Conservation (phyloP, 2,329 filamentous ascomycete species). For the Cephalotrichum gorgonifer region DNA sequence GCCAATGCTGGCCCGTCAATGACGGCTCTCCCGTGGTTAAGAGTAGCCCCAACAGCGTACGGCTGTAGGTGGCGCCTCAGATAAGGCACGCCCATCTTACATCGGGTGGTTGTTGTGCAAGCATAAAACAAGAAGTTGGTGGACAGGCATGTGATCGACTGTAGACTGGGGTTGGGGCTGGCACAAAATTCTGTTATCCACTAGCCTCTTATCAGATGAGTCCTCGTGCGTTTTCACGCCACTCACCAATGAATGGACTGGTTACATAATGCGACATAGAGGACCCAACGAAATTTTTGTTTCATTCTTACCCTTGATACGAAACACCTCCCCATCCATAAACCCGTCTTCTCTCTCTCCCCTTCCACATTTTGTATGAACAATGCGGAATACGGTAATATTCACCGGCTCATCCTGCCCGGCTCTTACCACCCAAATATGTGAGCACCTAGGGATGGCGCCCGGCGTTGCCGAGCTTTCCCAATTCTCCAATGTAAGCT, state of each 20-base stretch:
- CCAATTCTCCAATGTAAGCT: constrained; percentile 61
- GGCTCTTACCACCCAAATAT: constrained; percentile 54
- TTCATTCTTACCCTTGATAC: constrained; percentile 11
- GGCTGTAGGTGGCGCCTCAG: constrained; percentile 42
- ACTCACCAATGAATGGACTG: too few relatives aligned
- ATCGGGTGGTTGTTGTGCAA: neutral
- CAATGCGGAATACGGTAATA: constrained; percentile 56
- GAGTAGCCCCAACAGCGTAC: constrained; percentile 31
- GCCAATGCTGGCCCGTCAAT: constrained; percentile 76
- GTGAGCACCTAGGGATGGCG: constrained; percentile 56
- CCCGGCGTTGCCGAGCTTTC: constrained; percentile 55
- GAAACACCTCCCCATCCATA: constrained; percentile 9
- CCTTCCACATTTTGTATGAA: constrained; percentile 13
- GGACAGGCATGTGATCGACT: constrained; percentile 10
- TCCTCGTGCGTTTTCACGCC: too few relatives aligned
- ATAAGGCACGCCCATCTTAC: constrained; percentile 48
- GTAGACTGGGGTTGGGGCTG: constrained; percentile 12
- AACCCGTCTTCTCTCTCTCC: constrained; percentile 13
- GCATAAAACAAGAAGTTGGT: neutral
- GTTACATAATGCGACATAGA: neutral
- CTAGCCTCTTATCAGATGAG: too few relatives aligned
- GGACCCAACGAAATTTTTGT: neutral
- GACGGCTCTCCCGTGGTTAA: constrained; percentile 33
- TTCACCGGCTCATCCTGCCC: constrained; percentile 60
- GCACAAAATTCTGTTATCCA: too few relatives aligned